Base-by-base conservation (phyloP, 768 basidiomycete species). In the Leccinum uliginosum region DNA sequence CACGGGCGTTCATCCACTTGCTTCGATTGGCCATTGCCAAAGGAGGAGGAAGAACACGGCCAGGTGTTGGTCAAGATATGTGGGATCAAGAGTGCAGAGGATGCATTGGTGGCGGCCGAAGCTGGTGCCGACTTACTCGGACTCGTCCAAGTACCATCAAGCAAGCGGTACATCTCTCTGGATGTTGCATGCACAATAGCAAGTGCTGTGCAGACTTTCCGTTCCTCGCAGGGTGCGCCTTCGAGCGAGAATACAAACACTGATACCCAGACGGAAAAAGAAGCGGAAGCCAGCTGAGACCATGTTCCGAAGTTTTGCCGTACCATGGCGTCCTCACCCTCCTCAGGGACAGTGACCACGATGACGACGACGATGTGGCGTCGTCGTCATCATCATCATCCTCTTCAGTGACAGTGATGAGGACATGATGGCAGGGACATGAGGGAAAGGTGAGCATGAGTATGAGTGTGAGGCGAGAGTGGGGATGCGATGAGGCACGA, bases 61-160 rank as follows among this genome's bases (percentile, higher is more conserved):
- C 53, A 76, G 7, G 90, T 93, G 23, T 78, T 98, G 43, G 95
- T 97, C 65, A 99, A 99, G 75, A 94, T 99, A 50, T 99, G 97
- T 65, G 97, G 97, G 1, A 83, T 98, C 53, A 80, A 82, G 54
- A 83, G 81, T 3, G 77, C 76, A 23, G 82, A 85, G 29, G 93
- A 96, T 61, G 97, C 97, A 0, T 62, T 89, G 24, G 77, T 81
- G 6, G 84, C 89, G 5, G 85, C 89, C 1, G 80, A 85, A 26
- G 91, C 93, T 0, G 96, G 95, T 21, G 96, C 94, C 2, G 94
- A 98, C 69, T 75, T 99, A 71, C 77, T 99, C 32, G 97, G 97
- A 2, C 70, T 98, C 60, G 85, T 97, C 75, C 91, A 98, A 62
- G 96, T 87, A 9, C 76, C 83, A 11, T 80, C 74, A 6, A 87